Conservation (phyloP, 768 basidiomycete species). For the Xanthoconium stramineum region DNA sequence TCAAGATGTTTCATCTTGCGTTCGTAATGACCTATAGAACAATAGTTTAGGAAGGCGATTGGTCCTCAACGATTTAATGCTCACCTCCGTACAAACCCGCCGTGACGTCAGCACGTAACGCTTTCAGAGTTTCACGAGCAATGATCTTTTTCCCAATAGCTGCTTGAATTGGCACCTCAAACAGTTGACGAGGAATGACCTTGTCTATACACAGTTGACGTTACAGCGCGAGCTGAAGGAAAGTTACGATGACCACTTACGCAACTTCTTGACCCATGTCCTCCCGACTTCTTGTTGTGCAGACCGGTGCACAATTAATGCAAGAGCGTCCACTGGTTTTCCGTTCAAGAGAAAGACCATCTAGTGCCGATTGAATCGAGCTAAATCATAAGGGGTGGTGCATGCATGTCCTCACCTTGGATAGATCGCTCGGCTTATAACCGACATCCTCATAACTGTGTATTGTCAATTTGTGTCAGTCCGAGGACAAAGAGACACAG, state of each 20-base stretch:
- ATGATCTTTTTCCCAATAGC: slow-evolving; percentile 83
- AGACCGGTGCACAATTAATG: slow-evolving; percentile 85
- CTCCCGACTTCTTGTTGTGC: slow-evolving; percentile 71
- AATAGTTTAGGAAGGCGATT: neutral
- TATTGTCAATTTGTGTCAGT: neutral
- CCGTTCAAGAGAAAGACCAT: slow-evolving; percentile 89
- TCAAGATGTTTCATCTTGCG: slow-evolving; percentile 87
- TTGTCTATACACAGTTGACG: slow-evolving; percentile 50
- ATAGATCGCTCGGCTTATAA: slow-evolving; percentile 75
- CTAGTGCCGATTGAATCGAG: slow-evolving; percentile 35
- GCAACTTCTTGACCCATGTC: slow-evolving; percentile 89
- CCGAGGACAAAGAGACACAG: neutral
- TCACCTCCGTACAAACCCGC: slow-evolving; percentile 88
- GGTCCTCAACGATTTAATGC: slow-evolving; percentile 5
- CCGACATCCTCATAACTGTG: slow-evolving; percentile 92
- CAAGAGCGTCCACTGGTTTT: slow-evolving; percentile 89
- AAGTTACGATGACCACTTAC: slow-evolving; percentile 43
- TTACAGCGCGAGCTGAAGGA: neutral
- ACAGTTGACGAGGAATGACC: slow-evolving; percentile 89
- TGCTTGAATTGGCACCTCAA: slow-evolving; percentile 95
- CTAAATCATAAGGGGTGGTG: neutral
- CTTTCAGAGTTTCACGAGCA: slow-evolving; percentile 84
- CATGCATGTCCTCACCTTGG: slow-evolving; percentile 56
- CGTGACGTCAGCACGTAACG: slow-evolving; percentile 87
- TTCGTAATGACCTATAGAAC: slow-evolving; percentile 73